phyloP scores from a whole-genome alignment of 1,139 yeast genomes.

The Taphrina confusa region DNA sequence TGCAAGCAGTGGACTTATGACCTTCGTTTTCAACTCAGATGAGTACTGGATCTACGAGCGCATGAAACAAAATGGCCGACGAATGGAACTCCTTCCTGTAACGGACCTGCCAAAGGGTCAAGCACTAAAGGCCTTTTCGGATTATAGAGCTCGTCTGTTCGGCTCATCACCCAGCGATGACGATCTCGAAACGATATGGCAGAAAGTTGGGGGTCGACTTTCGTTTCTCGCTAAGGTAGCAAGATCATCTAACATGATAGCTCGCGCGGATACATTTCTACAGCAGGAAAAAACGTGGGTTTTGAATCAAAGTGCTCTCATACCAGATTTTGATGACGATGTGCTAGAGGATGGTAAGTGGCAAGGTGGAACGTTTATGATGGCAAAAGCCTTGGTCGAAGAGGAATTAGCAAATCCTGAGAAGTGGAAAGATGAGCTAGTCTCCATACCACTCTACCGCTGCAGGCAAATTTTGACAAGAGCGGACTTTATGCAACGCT shows the following conservation, averaged over 20 bases:
- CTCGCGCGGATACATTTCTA: constrained; percentile 68
- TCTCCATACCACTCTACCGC: constrained; percentile 78
- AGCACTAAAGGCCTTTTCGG: constrained; percentile 58
- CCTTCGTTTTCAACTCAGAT: constrained; percentile 76
- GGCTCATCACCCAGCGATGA: constrained; percentile 50
- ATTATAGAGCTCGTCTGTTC: constrained; percentile 52
- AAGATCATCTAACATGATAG: constrained; percentile 59
- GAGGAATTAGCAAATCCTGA: constrained; percentile 55
- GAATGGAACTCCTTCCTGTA: constrained; percentile 71
- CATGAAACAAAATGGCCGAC: constrained; percentile 68
- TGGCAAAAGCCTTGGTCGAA: constrained; percentile 70
- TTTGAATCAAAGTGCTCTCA: constrained; percentile 73
- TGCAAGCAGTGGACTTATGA: constrained; percentile 74
- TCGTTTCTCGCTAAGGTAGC: constrained; percentile 79
- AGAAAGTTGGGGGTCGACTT: constrained; percentile 79
- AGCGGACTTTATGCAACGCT: constrained; percentile 72
- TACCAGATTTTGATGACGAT: constrained; percentile 80
- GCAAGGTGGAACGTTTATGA: constrained; percentile 71
- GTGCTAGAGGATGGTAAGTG: constrained; percentile 85
- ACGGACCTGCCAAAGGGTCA: constrained; percentile 63
- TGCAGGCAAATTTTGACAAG: constrained; percentile 84
- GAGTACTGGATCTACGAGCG: constrained; percentile 88
- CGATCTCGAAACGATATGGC: constrained; percentile 60
- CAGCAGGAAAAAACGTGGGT: constrained; percentile 86
- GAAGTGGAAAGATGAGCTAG: constrained; percentile 49